Evolutionary conservation across 441 rosid species (phyloP), one percentile per base, ranked within the genome.

Genomic region (Populus trichocarpa): DNA sequence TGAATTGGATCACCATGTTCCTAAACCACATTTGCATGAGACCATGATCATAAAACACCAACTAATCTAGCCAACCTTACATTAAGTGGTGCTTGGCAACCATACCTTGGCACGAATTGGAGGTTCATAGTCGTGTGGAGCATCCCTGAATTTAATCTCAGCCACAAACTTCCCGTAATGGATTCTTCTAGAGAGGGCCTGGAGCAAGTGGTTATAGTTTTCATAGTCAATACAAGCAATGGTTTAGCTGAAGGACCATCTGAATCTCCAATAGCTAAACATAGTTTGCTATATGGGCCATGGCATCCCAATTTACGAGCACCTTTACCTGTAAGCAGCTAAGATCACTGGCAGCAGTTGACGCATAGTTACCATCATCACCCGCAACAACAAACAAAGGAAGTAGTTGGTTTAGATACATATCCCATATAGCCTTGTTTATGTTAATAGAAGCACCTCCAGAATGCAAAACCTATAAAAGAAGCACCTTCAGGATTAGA

Each of bases 121-220:
- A 75, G 94, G 90, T 80, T 88, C 93, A 36, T 93, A 95, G 13
- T 91, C 92, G 36, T 85, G 82, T 7, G 94, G 90, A 26, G 90
- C 86, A 69, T 90, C 91, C 79, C 81, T 85, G 85, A 83, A 95
- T 83, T 95, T 95, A 61, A 92, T 89, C 85, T 95, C 99, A 71
- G 99, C 99, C 50, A 95, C 98, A 72, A 84, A 89, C 76, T 92
- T 95, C 23, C 99, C 98, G 0, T 88, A 95, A 81, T 95, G 98
- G 72, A 93, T 92, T 85, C 99, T 89, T 80, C 90, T 90, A 12
- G 99, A 95, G 23, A 95, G 82, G 68, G 92, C 97, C 98, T 93
- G 85, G 76, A 81, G 70, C 67, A 76, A 74, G 66, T 23, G 35
- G 4, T 68, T 42, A 69, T 10, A 20, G 64, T 18, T 70, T 28